Base-by-base conservation (phyloP, 1,284 basidiomycete species). In the Pseudozyma tsukubaensis region DNA sequence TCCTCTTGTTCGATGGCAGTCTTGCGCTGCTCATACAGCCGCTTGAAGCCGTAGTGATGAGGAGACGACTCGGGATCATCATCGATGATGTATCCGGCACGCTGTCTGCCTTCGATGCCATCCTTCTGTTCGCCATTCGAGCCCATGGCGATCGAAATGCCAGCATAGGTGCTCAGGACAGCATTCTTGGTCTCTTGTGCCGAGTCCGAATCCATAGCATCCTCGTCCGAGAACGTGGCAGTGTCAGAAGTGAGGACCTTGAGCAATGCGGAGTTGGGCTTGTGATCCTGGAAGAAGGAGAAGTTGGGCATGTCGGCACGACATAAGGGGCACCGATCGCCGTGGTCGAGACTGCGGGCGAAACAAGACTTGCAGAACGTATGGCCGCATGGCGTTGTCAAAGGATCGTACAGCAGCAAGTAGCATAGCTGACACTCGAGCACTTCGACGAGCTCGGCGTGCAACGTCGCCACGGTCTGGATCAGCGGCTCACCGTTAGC, bases 321-420 rank as follows among this genome's bases (percentile, higher is more conserved):
- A 85, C 94, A 98, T 9, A 97, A 87, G 1, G 95, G 95, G 84
- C 94, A 97, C 16, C 89, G 86, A 48, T 87, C 85, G 70, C 88
- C 91, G 85, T 97, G 93, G 84, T 97, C 94, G 66, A 96, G 88
- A 9, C 93, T 92, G 50, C 94, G 90, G 60, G 93, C 90, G 29
- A 98, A 89, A 85, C 94, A 98, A 77, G 89, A 90, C 12, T 89
- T 88, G 85, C 96, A 97, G 85, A 95, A 97, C 0, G 94, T 95
- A 86, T 97, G 94, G 83, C 96, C 94, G 84, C 95, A 97, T 4
- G 92, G 92, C 1, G 94, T 93, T 9, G 95, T 97, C 60, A 95
- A 87, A 1, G 94, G 94, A 70, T 93, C 89, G 86, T 91, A 90
- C 63, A 95, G 87, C 40, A 96, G 86, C 83, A 89, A 88, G 80